Evolutionary conservation across 2,329 filamentous ascomycete species (phyloP).

Genomic region (Colletotrichum somersetense): DNA sequence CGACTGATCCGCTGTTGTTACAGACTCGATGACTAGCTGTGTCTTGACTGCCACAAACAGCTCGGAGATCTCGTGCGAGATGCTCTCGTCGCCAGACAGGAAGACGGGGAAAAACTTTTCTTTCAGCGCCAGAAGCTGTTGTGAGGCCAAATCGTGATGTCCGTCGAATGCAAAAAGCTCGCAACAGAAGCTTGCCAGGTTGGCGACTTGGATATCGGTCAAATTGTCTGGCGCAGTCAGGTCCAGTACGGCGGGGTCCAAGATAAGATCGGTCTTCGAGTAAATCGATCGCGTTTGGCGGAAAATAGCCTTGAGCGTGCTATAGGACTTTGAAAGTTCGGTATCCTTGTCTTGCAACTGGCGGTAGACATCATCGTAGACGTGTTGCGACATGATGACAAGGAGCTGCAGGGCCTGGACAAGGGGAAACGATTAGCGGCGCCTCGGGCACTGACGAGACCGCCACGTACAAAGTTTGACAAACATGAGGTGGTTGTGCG

Average conservation of each 20-base stretch:
- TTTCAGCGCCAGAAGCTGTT: conserved; percentile 60
- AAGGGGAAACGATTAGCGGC: conserved; percentile 29
- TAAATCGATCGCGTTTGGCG: conserved; percentile 52
- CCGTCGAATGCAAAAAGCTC: conserved; percentile 56
- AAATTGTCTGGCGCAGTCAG: conserved; percentile 51
- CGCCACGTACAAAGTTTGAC: conserved; percentile 55
- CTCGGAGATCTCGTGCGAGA: conserved; percentile 57
- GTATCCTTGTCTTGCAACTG: conserved; percentile 51
- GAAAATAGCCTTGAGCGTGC: conserved; percentile 50
- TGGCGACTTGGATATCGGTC: conserved; percentile 60
- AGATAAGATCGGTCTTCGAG: conserved; percentile 47
- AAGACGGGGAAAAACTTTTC: conserved; percentile 60
- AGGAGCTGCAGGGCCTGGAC: conserved; percentile 55
- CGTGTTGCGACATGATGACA: conserved; percentile 53
- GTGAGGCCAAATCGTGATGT: conserved; percentile 49
- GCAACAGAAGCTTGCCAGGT: conserved; percentile 60
- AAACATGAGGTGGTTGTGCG: conserved; percentile 55
- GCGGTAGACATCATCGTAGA: conserved; percentile 53
- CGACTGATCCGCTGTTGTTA: conserved; percentile 63
- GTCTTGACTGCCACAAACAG: conserved; percentile 63
- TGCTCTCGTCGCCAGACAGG: conserved; percentile 53
- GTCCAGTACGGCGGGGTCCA: conserved; percentile 50
- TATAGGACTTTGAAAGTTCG: conserved; percentile 51
- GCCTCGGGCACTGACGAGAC: conserved; percentile 34
- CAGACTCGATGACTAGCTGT: conserved; percentile 65